Percentiles rank a stretch among this genome's conserved stretches.
phyloP scores from a whole-genome alignment of 257 asterid genomes.

The Fraxinus cuspidata region DNA sequence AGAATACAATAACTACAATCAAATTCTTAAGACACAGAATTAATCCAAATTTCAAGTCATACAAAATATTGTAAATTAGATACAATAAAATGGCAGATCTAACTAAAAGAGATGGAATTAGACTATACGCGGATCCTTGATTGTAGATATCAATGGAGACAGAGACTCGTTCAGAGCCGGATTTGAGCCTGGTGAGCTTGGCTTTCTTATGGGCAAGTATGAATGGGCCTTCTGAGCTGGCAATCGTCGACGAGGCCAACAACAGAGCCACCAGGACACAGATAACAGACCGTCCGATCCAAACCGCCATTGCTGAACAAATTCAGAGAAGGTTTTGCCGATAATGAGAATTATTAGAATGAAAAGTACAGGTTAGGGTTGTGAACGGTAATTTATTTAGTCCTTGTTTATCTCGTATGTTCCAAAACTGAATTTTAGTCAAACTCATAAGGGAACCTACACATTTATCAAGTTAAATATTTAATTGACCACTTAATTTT shows the following conservation, averaged over 20 bases:
- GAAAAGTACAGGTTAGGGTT: neutral
- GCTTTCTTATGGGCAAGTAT: slow-evolving; percentile 89
- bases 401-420: no score
- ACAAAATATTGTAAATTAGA: neutral
- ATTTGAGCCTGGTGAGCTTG: slow-evolving; percentile 62
- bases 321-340: neutral
- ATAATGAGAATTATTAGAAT: neutral
- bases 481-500: no score
- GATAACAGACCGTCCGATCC: slow-evolving; percentile 26
- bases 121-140: slow-evolving; percentile 78
- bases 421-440: no score
- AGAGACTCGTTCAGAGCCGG: slow-evolving; percentile 74
- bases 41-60: neutral
- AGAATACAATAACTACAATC: neutral
- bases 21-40: neutral
- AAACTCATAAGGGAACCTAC: no score
- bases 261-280: slow-evolving; percentile 37
- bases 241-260: slow-evolving; percentile 35
- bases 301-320: slow-evolving; percentile 42
- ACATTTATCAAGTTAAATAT: no score
- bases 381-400: no score
- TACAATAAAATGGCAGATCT: slow-evolving; percentile 29
- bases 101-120: neutral
- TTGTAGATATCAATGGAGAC: slow-evolving; percentile 78
- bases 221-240: slow-evolving; percentile 72